A percentile compares a stretch with the other conserved stretches of the same genome.
Conservation (phyloP, 2,329 filamentous ascomycete species). For the Fonsecaea nubica region DNA sequence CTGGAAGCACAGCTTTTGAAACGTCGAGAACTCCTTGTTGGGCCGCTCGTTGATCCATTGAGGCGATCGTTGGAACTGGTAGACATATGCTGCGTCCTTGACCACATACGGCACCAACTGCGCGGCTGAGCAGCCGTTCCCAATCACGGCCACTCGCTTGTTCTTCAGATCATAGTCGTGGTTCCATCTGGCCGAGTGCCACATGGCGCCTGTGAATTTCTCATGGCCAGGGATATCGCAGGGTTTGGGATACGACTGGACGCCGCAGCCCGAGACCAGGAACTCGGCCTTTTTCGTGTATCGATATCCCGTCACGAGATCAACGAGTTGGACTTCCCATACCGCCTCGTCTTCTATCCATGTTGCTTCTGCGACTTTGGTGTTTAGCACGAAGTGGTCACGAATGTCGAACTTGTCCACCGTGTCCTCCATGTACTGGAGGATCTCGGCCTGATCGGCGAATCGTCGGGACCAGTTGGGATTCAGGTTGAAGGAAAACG, state of each 20-base stretch:
- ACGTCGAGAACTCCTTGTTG: conserved; percentile 47
- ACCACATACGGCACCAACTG: conserved; percentile 62
- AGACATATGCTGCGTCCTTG: conserved; percentile 60
- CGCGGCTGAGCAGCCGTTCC: conserved; percentile 65
- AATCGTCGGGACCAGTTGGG: conserved; percentile 58
- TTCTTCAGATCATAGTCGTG: conserved; percentile 53
- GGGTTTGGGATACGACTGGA: conserved; percentile 39
- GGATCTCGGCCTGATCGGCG: conserved; percentile 57
- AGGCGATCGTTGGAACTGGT: conserved; percentile 64
- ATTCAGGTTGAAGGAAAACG: conserved; percentile 62
- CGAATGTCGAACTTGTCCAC: conserved; percentile 45
- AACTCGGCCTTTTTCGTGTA: conserved; percentile 38
- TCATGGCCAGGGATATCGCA: conserved; percentile 57
- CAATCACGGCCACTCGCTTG: conserved; percentile 64
- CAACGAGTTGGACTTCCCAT: conserved; percentile 41
- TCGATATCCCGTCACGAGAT: conserved; percentile 38
- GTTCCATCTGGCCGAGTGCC: conserved; percentile 65
- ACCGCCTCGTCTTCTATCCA: conserved; percentile 38
- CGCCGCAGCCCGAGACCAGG: conserved; percentile 44
- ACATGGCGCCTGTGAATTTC: conserved; percentile 59
- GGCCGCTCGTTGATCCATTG: conserved; percentile 59
- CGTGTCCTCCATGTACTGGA: conserved; percentile 51
- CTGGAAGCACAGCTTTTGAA: conserved; percentile 54
- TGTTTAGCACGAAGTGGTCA: conserved; percentile 23
- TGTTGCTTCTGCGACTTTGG: conserved; percentile 37